Evolutionary conservation across 768 basidiomycete genomes (phyloP), one percentile per base, ranked within the genome.

Genomic region (Leucosporidium yakuticum): DNA sequence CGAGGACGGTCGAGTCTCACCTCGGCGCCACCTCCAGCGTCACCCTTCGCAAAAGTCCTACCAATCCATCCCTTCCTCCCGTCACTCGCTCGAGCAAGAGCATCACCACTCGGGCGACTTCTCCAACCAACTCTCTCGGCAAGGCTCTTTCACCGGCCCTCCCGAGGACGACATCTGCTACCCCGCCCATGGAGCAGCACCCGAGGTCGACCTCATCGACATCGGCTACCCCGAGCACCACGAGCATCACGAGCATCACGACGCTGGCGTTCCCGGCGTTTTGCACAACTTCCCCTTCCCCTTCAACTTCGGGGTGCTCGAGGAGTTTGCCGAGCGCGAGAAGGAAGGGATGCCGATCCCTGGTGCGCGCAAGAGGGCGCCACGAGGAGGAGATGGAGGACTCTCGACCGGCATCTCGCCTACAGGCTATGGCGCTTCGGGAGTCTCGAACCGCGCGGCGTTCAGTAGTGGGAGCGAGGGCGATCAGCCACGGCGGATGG

Each of bases 251-350:
- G 31, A 29, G 53, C 31, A 29, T 20, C 47, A 34, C 11, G 68
- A 31, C 15, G 27, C 44, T 1, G 74, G 74, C 36, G 57, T 74
- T 19, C 65, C 76, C 0, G 74, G 74, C 29, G 74, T 77, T 14
- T 53, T 76, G 49, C 74, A 69, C 21, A 73, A 77, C 59, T 82
- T 83, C 7, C 83, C 81, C 14, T 83, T 84, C 31, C 79, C 81
- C 31, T 93, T 90, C 76, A 85, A 92, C 76, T 95, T 91, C 76
- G 71, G 78, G 0, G 80, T 78, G 0, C 87, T 96, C 83, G 93
- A 96, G 76, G 82, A 83, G 9, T 95, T 87, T 77, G 89, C 89
- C 0, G 91, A 94, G 78, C 88, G 88, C 73, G 79, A 82, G 34
- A 80, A 79, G 53, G 79, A 90, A 0, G 89, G 89, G 4, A 78